Base-by-base conservation (phyloP, 192 early-diverging fungal species). In the Coemansia interrupta region DNA sequence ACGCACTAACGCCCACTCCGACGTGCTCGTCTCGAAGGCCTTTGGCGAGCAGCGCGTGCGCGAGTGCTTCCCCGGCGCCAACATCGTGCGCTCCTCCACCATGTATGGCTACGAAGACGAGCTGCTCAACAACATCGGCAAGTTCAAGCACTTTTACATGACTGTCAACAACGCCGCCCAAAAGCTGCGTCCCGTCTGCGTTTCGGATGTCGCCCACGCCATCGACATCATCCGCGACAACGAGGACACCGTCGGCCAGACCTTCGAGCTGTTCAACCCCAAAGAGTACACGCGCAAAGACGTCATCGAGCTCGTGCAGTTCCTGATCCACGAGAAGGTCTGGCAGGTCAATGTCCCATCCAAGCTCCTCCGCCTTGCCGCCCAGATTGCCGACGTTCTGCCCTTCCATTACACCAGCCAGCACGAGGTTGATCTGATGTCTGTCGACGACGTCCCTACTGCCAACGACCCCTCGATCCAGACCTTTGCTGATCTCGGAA, bases 91-190 rank as follows among this genome's bases (percentile, higher is more conserved):
- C 53, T 90, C 93, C 19, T 84, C 85, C 29, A 85, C 81, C 40
- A 87, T 97, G 80, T 95, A 87, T 56, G 96, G 96, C 48, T 77
- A 86, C 58, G 96, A 98, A 69, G 94, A 97, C 80, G 80, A 87
- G 56, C 92, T 98, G 82, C 86, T 91, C 75, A 93, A 93, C 80
- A 84, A 88, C 73, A 85, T 94, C 45, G 92, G 91, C 60, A 84
- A 67, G 54, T 60, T 44, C 58, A 70, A 69, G 58, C 50, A 67
- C 62, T 70, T 72, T 46, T 70, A 70, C 44, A 49, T 69, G 47
- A 72, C 63, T 2, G 72, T 76, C 53, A 72, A 73, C 56, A 47
- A 66, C 15, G 65, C 63, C 1, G 63, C 60, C 55, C 72, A 74
- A 23, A 73, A 63, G 52, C 63, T 82, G 63, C 71, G 70, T 15